Percentiles rank a stretch among this genome's conserved stretches.
Evolutionary conservation across 179 eudicot genomes (phyloP).

Genomic region (Nepenthes alata): DNA sequence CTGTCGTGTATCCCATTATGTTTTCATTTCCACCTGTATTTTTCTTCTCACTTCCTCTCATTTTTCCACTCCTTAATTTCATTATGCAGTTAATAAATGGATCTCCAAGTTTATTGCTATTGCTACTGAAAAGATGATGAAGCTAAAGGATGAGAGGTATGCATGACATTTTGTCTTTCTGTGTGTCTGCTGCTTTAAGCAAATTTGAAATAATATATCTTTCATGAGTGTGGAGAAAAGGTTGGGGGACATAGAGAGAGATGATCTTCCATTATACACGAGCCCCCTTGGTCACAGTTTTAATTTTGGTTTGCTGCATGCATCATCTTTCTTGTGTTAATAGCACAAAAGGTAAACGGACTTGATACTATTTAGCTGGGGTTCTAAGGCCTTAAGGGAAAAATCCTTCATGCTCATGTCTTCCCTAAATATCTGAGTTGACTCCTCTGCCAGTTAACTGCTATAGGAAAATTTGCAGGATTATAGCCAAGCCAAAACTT

Average conservation of each 20-base stretch:
- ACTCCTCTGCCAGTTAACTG: no score
- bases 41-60: neutral
- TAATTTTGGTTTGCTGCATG: no score
- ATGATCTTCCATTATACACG: neutral
- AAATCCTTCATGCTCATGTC: no score
- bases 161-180: neutral
- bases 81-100: constrained; percentile 79
- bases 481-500: no score
- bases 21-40: neutral
- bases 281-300: neutral
- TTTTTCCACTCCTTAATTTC: neutral
- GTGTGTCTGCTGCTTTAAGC: neutral
- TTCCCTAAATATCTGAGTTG: no score
- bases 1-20: neutral
- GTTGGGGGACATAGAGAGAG: neutral
- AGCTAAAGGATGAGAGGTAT: constrained; percentile 92
- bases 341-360: no score
- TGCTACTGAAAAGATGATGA: constrained; percentile 90
- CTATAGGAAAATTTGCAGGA: no score
- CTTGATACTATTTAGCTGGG: no score
- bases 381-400: no score
- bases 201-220: no score
- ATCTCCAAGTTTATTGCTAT: constrained; percentile 68
- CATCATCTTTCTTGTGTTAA: no score
- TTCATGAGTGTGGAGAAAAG: neutral